Conservation (phyloP, 2,329 filamentous ascomycete species). For the Ophiostoma montium region DNA sequence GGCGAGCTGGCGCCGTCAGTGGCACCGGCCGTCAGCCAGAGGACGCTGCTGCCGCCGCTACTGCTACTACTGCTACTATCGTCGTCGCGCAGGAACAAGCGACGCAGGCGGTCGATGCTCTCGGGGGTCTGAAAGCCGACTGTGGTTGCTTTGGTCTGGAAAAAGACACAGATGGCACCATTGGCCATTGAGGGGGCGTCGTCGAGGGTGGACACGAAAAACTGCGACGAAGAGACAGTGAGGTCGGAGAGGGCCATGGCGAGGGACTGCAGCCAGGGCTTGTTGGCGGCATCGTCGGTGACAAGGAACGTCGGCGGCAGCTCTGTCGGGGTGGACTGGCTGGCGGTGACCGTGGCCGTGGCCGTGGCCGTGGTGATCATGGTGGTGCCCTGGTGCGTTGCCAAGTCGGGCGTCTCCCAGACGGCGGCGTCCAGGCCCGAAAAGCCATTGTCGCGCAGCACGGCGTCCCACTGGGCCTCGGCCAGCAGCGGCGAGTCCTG, state of each 20-base stretch:
- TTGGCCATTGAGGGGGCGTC: not conserved
- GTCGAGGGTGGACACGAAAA: slow-evolving; percentile 4
- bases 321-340: not conserved
- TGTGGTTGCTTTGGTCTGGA: slow-evolving; percentile 7
- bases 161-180: slow-evolving; percentile 8
- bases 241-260: not conserved
- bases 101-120: slow-evolving; percentile 16
- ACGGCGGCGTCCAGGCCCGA: slow-evolving; percentile 11
- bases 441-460: slow-evolving; percentile 10
- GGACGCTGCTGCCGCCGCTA: slow-evolving; percentile 13
- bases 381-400: slow-evolving; percentile 12
- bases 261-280: slow-evolving; percentile 7
- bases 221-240: not conserved
- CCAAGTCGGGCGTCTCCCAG: slow-evolving; percentile 12
- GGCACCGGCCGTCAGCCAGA: slow-evolving; percentile 22
- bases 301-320: slow-evolving; percentile 2
- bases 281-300: slow-evolving; percentile 8
- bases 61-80: slow-evolving; percentile 7
- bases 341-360: too few species aligned
- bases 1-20: slow-evolving; percentile 15
- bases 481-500: slow-evolving; percentile 12
- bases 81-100: slow-evolving; percentile 14
- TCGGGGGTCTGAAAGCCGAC: slow-evolving; percentile 13
- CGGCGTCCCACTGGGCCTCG: slow-evolving; percentile 11
- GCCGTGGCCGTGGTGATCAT: slow-evolving; percentile 11